phyloP scores from a whole-genome alignment of 1,284 basidiomycete genomes.

The Ustilago sp. region DNA sequence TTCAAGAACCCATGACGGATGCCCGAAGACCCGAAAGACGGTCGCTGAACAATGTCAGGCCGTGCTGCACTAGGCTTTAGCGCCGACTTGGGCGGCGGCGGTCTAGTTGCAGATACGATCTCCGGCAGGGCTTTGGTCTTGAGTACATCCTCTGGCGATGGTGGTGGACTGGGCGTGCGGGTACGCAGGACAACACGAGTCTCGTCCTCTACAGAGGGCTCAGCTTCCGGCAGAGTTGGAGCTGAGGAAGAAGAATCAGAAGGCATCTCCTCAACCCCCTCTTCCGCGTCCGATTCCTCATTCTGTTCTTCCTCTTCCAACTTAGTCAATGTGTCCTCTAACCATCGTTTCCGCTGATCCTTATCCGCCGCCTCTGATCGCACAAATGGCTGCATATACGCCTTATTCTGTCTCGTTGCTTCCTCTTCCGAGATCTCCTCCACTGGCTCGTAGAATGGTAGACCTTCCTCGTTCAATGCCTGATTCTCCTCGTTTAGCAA shows the following conservation, averaged over 20 bases:
- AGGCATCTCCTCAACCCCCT: not conserved
- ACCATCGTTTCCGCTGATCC: constrained; percentile 52
- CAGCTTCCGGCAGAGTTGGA: not conserved
- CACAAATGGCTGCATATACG: constrained; percentile 52
- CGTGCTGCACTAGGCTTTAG: constrained; percentile 32
- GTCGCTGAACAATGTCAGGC: constrained; percentile 32
- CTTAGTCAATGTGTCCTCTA: constrained; percentile 55
- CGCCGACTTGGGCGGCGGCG: constrained; percentile 47
- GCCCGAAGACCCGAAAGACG: constrained; percentile 44
- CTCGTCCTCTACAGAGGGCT: constrained; percentile 26
- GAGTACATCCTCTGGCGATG: constrained; percentile 28
- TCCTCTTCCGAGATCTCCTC: constrained; percentile 51
- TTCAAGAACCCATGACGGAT: constrained; percentile 56
- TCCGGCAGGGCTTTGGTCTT: constrained; percentile 28
- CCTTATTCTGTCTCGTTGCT: constrained; percentile 22
- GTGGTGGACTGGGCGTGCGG: constrained; percentile 41
- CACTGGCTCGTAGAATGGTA: constrained; percentile 66
- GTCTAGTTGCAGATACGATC: constrained; percentile 45
- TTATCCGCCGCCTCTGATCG: constrained; percentile 17
- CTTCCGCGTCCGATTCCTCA: constrained; percentile 22
- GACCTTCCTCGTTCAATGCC: constrained; percentile 67
- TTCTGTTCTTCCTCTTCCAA: constrained; percentile 59
- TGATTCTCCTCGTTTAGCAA: constrained; percentile 49
- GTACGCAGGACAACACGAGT: constrained; percentile 42
- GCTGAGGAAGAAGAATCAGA: not conserved